Conservation (phyloP, 139 green algal species). For the Chlamydomonas incerta region DNA sequence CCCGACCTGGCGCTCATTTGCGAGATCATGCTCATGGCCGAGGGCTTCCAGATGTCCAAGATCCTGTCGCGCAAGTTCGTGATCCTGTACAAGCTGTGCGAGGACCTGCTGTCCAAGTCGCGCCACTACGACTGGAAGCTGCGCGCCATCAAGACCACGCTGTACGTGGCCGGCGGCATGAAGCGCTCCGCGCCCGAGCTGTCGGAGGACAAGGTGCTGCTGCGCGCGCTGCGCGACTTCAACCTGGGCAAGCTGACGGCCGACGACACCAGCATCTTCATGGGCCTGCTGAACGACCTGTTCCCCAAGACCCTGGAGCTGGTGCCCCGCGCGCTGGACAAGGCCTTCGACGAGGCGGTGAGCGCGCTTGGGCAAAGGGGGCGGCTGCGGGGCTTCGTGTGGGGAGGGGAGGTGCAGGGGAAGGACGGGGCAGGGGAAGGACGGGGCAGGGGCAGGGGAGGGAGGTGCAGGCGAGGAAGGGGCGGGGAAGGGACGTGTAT, state of each 20-base stretch:
- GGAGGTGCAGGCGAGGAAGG: not conserved
- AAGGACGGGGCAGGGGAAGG: not conserved
- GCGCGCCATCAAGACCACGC: conserved; percentile 97
- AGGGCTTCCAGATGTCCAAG: conserved; percentile 93
- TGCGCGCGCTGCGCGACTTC: conserved; percentile 94
- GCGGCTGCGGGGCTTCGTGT: no score
- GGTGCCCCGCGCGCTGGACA: conserved; percentile 84
- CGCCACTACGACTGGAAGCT: conserved; percentile 98
- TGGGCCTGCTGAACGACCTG: conserved; percentile 93
- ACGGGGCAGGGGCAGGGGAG: no score
- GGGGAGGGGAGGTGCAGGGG: no score
- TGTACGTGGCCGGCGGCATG: conserved; percentile 95
- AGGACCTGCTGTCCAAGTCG: conserved; percentile 90
- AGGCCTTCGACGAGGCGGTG: conserved; percentile 83
- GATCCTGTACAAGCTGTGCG: conserved; percentile 93
- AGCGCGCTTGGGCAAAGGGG: no score
- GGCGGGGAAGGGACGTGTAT: no score
- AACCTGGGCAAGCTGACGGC: conserved; percentile 94
- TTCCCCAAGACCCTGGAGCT: conserved; percentile 90
- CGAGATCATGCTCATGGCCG: conserved; percentile 97
- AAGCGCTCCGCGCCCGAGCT: conserved; percentile 89
- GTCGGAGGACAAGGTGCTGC: conserved; percentile 91
- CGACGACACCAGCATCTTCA: conserved; percentile 92
- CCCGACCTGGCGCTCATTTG: conserved; percentile 93
- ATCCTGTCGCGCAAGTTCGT: conserved; percentile 93